Base-by-base conservation (phyloP, 2,329 filamentous ascomycete species). In the Claviceps monticola region DNA sequence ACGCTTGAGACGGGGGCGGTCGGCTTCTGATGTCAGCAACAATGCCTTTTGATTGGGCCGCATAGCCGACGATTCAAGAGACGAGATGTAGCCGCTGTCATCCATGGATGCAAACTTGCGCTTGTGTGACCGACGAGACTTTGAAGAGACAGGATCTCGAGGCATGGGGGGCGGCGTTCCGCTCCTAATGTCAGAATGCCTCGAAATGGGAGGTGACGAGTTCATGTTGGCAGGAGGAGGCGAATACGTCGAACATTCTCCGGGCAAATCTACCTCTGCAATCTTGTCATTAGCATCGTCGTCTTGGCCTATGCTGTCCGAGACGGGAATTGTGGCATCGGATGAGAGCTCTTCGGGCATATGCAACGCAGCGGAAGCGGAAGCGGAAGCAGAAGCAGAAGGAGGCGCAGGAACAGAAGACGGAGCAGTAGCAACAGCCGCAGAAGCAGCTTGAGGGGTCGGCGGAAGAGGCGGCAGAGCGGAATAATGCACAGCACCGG, bases 31-130 rank as follows among this genome's bases (percentile, higher is more conserved):
- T 4, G 84, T 88, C 44, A 88, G 74, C 17, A 87, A 74, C 52
- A 80, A 74, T 16, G 71, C 72, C 54, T 79, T 74, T 57, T 80
- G 78, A 56, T 83, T 81, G 47, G 85, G 82, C 54, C 91, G 80
- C 64, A 88, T 78, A 14, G 78, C 88, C 0, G 93, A 97, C 2
- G 93, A 97, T 60, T 96, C 90, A 17, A 97, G 76, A 0, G 90
- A 96, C 1, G 93, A 97, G 64, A 95, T 95, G 68, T 97, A 98
- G 42, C 93, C 93, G 64, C 91, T 97, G 67, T 98, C 93, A 61
- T 79, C 88, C 73, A 94, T 84, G 13, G 85, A 84, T 34, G 79
- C 79, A 60, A 86, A 80, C 66, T 88, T 91, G 58, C 86, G 83
- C 69, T 87, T 88, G 58, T 84, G 82, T 41, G 82, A 79, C 49